Evolutionary conservation across 768 basidiomycete genomes (phyloP).

Genomic region (Psilocybe sp.): DNA sequence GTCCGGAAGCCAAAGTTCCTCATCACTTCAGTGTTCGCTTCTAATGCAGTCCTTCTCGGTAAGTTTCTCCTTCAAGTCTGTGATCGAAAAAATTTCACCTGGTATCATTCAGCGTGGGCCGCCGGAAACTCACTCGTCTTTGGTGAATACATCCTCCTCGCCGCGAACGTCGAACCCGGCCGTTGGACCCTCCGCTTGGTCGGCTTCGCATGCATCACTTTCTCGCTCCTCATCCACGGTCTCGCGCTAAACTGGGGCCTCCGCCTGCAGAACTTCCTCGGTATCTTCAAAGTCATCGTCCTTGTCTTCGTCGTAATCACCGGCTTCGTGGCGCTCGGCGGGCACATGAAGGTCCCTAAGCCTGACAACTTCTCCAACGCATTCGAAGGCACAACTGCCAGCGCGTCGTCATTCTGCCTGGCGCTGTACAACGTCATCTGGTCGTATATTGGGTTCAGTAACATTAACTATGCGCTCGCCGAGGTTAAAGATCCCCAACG

Average conservation of each 20-base stretch:
- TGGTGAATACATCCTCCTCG: constrained; percentile 49
- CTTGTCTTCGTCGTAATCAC: constrained; percentile 46
- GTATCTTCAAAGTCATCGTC: constrained; percentile 51
- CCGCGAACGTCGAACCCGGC: constrained; percentile 26
- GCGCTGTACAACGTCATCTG: constrained; percentile 52
- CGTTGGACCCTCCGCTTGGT: constrained; percentile 31
- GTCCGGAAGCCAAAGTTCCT: constrained; percentile 56
- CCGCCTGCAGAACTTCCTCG: constrained; percentile 62
- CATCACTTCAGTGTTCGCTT: constrained; percentile 52
- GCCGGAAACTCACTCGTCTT: constrained; percentile 53
- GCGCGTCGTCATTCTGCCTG: constrained; percentile 47
- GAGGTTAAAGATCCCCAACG: constrained; percentile 61
- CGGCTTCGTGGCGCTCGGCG: constrained; percentile 44
- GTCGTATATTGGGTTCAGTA: constrained; percentile 60
- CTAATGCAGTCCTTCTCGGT: constrained; percentile 47
- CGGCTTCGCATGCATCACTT: constrained; percentile 35
- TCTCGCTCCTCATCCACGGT: constrained; percentile 37
- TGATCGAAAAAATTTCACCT: not conserved
- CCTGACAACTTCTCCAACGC: constrained; percentile 32
- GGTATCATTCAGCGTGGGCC: constrained; percentile 26
- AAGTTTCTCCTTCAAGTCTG: constrained; percentile 17
- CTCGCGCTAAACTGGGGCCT: constrained; percentile 50
- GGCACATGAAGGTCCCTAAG: constrained; percentile 27
- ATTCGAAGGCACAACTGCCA: constrained; percentile 42
- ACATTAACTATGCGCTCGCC: constrained; percentile 65